Conservation (phyloP, 1,139 yeast species). For the Taphrina deformans region DNA sequence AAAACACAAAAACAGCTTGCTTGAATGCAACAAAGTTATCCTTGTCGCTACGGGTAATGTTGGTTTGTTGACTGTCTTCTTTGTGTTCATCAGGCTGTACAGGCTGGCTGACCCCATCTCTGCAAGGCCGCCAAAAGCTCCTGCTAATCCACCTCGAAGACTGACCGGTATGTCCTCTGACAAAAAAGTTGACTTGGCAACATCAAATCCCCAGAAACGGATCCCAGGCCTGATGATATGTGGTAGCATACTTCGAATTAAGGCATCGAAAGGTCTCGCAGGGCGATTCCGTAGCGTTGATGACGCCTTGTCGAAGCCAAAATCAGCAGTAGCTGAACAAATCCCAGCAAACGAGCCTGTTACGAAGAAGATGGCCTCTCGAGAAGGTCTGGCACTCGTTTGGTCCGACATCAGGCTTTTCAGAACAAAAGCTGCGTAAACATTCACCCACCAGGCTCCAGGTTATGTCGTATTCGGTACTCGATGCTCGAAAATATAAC, state of each 20-base stretch:
- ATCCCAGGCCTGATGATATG: slow-evolving; percentile 18
- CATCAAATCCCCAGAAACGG: slow-evolving; percentile 18
- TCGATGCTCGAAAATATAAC: no score
- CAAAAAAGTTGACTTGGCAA: neutral
- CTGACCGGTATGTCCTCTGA: slow-evolving; percentile 9
- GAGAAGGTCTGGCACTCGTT: neutral
- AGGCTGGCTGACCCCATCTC: slow-evolving; percentile 7
- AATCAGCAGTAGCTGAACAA: slow-evolving; percentile 14
- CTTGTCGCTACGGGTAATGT: neutral
- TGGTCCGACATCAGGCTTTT: neutral
- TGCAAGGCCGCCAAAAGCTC: slow-evolving; percentile 5
- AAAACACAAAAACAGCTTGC: slow-evolving; percentile 17
- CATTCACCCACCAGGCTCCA: no score
- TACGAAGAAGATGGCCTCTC: slow-evolving; percentile 5
- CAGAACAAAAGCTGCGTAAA: no score
- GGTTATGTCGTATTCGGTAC: no score
- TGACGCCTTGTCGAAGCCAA: neutral
- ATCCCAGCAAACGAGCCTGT: slow-evolving; percentile 11
- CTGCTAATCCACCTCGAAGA: slow-evolving; percentile 7
- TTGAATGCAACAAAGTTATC: neutral
- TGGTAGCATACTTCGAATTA: slow-evolving; percentile 4
- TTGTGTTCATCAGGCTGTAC: neutral
- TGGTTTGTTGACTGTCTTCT: neutral
- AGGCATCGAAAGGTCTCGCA: neutral
- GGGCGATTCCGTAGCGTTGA: neutral